Evolutionary conservation across 768 basidiomycete species (phyloP), one percentile per base, ranked within the genome.

Genomic region (Trametes cingulata): DNA sequence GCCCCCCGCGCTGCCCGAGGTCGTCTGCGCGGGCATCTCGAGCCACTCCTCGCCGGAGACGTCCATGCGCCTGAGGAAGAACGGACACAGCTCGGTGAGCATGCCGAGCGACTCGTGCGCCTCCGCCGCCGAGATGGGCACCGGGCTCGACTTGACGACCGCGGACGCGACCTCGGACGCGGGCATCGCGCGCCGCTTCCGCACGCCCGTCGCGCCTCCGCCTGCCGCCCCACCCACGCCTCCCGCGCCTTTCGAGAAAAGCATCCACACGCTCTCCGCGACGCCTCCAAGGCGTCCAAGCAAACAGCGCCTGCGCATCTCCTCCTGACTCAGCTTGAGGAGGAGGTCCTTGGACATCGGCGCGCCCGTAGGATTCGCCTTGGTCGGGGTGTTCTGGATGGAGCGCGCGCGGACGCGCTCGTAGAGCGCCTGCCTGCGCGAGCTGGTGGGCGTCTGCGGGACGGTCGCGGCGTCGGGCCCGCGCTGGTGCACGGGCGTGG

Each of bases 211-310:
- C 3, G 84, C 80, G 1, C 82, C 73, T 33, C 6, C 10, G 29
- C 29, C 29, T 4, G 10, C 6, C 4, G 80, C 76, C 12, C 60
- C n/a, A n/a, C n/a, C 42, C 3, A 50, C 40, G 2, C 83, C 73
- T 7, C 81, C 80, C 0, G 74, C 71, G 2, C 89, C 84, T 19
- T 81, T 83, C 2, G 90, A 87, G 74, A 93, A 93, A 40, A 91
- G 73, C 92, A 93, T 92, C 90, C 91, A 93, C 17, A 88, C 82
- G 63, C 91, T 89, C 69, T 94, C 91, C n/a, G 92, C 92, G 27
- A 94, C 83, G 10, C 88, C 87, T 25, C 82, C 81, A 7, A 94
- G 80, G 19, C 92, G 84, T 50, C 91, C 91, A 8, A 94, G 78
- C 29, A 93, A 71, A 64, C 88, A 91, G 37, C 91, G 79, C 58